Evolutionary conservation across 2,329 filamentous ascomycete species (phyloP).

Genomic region (Xylaria sp.): DNA sequence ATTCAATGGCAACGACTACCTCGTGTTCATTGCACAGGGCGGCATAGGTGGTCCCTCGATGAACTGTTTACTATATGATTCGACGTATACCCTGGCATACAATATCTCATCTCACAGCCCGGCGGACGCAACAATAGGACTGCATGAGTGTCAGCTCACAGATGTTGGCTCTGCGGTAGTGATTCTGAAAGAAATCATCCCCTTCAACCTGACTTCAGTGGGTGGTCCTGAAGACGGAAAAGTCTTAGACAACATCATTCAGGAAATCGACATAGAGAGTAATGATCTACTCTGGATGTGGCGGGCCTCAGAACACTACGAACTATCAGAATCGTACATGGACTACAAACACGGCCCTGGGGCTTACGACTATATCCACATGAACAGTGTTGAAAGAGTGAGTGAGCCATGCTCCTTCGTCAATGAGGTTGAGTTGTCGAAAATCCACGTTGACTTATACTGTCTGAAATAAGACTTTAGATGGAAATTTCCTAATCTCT

Average conservation of each 20-base stretch:
- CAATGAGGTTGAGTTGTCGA: not conserved
- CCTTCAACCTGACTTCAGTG: constrained; percentile 32
- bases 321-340: constrained; percentile 33
- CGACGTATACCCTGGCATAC: constrained; percentile 42
- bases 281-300: constrained; percentile 37
- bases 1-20: constrained; percentile 32
- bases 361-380: constrained; percentile 37
- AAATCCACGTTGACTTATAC: not conserved
- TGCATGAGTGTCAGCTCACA: constrained; percentile 46
- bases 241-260: constrained; percentile 36
- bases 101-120: constrained; percentile 34
- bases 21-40: constrained; percentile 33
- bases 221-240: constrained; percentile 33
- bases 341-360: constrained; percentile 16
- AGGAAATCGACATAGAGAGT: constrained; percentile 40
- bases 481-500: constrained; percentile 41
- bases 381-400: constrained; percentile 39
- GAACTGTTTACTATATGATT: constrained; percentile 41
- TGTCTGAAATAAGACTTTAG: constrained; percentile 19
- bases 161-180: constrained; percentile 40
- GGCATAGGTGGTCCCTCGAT: constrained; percentile 17
- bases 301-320: constrained; percentile 36
- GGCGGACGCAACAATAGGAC: constrained; percentile 32
- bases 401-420: not conserved
- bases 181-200: constrained; percentile 39